Conservation (phyloP, 805 yeast species). For the Isabelozyma rhagii region DNA sequence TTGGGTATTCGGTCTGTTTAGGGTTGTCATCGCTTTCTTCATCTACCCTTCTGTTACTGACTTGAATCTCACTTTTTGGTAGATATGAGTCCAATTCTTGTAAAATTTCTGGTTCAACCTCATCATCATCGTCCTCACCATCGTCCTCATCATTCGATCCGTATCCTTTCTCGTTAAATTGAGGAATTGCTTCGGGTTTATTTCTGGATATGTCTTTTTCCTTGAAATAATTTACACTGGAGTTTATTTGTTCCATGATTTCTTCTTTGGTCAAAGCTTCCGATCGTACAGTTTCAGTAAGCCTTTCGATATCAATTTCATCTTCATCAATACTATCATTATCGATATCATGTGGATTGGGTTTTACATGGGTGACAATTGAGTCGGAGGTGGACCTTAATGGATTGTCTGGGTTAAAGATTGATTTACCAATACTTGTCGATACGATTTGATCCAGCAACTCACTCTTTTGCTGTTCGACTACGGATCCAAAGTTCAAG, state of each 20-base stretch:
- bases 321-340: background rate
- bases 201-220: background rate
- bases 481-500: constrained; percentile 1
- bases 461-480: background rate
- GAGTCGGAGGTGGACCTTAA: background rate
- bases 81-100: constrained; percentile 16
- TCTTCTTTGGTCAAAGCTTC: constrained; percentile 1
- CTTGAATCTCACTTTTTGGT: background rate
- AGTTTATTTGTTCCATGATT: constrained; percentile 1
- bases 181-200: background rate
- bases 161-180: constrained; percentile 1
- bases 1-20: background rate
- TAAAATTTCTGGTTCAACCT: constrained; percentile 8
- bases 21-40: background rate
- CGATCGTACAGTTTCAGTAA: constrained; percentile 3
- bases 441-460: background rate
- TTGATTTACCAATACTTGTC: no score
- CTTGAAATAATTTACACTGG: constrained; percentile 7
- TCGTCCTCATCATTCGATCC: constrained; percentile 13
- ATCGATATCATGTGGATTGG: background rate
- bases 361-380: background rate
- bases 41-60: background rate
- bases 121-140: constrained; percentile 1
- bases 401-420: background rate
- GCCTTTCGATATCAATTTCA: constrained; percentile 11